Base-by-base conservation (phyloP, 2,329 filamentous ascomycete genomes). In the Calcarisporium arbuscula region DNA sequence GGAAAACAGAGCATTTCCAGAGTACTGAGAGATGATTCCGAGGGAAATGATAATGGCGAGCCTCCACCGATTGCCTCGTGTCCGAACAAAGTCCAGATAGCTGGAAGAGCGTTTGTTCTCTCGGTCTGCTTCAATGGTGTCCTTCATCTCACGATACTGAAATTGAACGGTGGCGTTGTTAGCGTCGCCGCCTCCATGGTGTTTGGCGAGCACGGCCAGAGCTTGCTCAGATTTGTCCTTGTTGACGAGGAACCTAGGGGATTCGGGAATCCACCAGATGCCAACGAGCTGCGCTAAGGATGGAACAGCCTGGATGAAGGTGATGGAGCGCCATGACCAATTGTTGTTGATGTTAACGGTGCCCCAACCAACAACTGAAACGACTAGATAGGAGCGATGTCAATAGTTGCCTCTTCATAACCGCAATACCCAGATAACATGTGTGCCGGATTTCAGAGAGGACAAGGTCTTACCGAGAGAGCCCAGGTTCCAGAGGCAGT, bases 211-310 rank as follows among this genome's bases (percentile, higher is more conserved):
- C 5, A 80, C 72, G 2, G 62, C 54, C 9, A 81, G 64, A 5
- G 80, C 80, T 46, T 82, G 70, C 11, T 78, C 73, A 41, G 74
- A 65, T 21, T 72, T 70, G 46, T 80, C 79, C 56, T 79, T 78
- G 48, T 70, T 66, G 45, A 82, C 66, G 11, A 84, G 69, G 62
- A 70, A 85, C 42, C 80, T 69, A 0, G 80, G 80, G 0, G 72
- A 78, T 56, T 85, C 80, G 5, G 80, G 80, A n/a, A 82, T 62
- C 58, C 65, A 76, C 61, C 72, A 83, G 54, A 85, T 77, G 48
- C 78, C 78, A n/a, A 58, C 35, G 26, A 83, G 61, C 60, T 83
- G 79, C 36, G 82, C 62, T 10, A 78, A 43, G 1, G 75, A 79
- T 0, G 78, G 77, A 1, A 75, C 51, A 20, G 72, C 67, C 58